Base-by-base conservation (phyloP, 2,329 filamentous ascomycete species). In the Decorospora gaudefroyi region DNA sequence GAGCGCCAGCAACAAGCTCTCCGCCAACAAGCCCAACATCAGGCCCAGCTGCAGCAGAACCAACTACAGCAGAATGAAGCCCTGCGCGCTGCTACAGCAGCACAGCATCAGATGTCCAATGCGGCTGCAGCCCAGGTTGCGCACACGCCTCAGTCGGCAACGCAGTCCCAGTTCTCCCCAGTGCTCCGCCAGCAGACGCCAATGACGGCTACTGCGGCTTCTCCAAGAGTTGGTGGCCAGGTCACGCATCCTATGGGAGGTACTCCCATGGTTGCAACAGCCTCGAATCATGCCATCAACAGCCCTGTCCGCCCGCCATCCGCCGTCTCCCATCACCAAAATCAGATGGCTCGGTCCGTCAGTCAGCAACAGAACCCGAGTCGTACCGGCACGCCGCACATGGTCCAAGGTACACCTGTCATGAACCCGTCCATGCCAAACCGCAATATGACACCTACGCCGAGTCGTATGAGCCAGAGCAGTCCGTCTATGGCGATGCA, bases 131-230 rank as follows among this genome's bases (percentile, higher is more conserved):
- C 54, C 10, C 66, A 68, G 36, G 54, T 63, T 15, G 42, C 52
- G 11, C 66, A 68, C 39, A 59, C 67, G 42, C 79, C 84, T 53
- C 78, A 82, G 6, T 79, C 82, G 1, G 62, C 63, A n/a, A 67
- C 64, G 1, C 84, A 87, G 59, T 74, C 80, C 11, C 78, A 81
- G 3, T 83, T 82, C 1, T 84, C 87, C n/a, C 87, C 88, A 2
- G 65, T 75, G 22, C 63, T 73, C 6, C 64, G 72, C 21, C 72
- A 77, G 36, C 72, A 74, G 38, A 76, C 75, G 6, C 74, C 74
- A 10, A 72, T 76, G 67, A 68, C 59, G 6, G 55, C 69, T 23
- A 46, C 49, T 18, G 63, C 73, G n/a, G 73, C 72, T 7, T 76
- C 75, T 1, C 72, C 67, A 4, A 55, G 72, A 48, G 63, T 73